phyloP scores from a whole-genome alignment of 257 asterid genomes.

The Perilla frutescens region DNA sequence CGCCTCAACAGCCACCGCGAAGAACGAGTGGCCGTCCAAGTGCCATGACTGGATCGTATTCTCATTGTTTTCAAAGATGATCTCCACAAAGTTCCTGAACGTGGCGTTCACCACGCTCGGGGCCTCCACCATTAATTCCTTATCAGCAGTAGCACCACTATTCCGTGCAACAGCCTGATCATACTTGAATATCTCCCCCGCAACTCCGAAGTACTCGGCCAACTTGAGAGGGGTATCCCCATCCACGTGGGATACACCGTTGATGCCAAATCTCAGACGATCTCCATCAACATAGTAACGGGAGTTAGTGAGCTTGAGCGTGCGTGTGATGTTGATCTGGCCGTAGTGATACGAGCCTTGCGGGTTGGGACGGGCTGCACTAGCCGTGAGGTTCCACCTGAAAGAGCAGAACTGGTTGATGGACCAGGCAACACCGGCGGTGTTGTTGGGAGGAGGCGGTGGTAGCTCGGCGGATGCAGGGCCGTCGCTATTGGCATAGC shows the following conservation, averaged over 20 bases:
- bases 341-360: constrained; percentile 68
- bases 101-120: constrained; percentile 56
- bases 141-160: too few species aligned
- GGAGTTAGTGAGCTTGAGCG: constrained; percentile 48
- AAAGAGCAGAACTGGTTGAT: constrained; percentile 62
- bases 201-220: constrained; percentile 51
- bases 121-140: background rate
- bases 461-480: constrained; percentile 51
- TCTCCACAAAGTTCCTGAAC: constrained; percentile 53
- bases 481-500: constrained; percentile 41
- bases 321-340: constrained; percentile 62
- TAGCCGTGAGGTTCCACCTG: constrained; percentile 61
- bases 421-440: constrained; percentile 58
- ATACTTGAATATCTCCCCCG: constrained; percentile 46
- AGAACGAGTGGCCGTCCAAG: constrained; percentile 63
- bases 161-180: constrained; percentile 10
- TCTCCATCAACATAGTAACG: constrained; percentile 39
- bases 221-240: constrained; percentile 55
- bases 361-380: constrained; percentile 72
- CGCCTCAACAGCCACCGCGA: constrained; percentile 58
- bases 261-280: constrained; percentile 51
- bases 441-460: constrained; percentile 50
- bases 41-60: constrained; percentile 60
- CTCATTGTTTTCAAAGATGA: constrained; percentile 57
- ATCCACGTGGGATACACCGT: constrained; percentile 56